Evolutionary conservation across 2,329 filamentous ascomycete genomes (phyloP).

Genomic region (Neofusicoccum parvum): DNA sequence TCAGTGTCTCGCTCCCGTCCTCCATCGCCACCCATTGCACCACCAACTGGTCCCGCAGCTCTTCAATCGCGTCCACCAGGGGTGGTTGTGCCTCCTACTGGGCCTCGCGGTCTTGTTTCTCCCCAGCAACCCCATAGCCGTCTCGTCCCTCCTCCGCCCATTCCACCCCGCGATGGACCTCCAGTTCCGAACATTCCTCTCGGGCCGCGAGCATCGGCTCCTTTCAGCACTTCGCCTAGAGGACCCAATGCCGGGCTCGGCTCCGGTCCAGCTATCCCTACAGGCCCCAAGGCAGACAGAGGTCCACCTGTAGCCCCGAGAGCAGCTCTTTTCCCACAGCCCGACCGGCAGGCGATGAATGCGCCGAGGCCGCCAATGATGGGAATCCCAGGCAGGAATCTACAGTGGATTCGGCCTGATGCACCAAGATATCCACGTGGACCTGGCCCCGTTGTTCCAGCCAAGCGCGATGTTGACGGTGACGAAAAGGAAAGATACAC

Average conservation of each 20-base stretch:
- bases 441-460: slow-evolving; percentile 35
- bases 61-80: slow-evolving; percentile 12
- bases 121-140: slow-evolving; percentile 18
- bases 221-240: slow-evolving; percentile 40
- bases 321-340: slow-evolving; percentile 35
- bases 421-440: slow-evolving; percentile 26
- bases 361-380: slow-evolving; percentile 35
- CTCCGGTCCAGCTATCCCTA: slow-evolving; percentile 33
- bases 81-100: slow-evolving; percentile 11
- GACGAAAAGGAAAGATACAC: slow-evolving; percentile 44
- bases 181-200: slow-evolving; percentile 31
- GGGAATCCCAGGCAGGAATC: slow-evolving; percentile 37
- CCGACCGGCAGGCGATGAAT: slow-evolving; percentile 33
- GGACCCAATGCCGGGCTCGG: slow-evolving; percentile 18
- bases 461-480: slow-evolving; percentile 47
- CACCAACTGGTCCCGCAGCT: slow-evolving; percentile 17
- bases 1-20: slow-evolving; percentile 6
- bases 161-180: slow-evolving; percentile 32
- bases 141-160: slow-evolving; percentile 25
- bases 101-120: slow-evolving; percentile 20
- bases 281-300: slow-evolving; percentile 43
- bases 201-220: slow-evolving; percentile 32
- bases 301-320: slow-evolving; percentile 27
- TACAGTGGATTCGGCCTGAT: slow-evolving; percentile 48
- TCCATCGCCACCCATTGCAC: slow-evolving; percentile 18